phyloP scores from a whole-genome alignment of 805 yeast genomes.

The Myxozyma mucilagina region DNA sequence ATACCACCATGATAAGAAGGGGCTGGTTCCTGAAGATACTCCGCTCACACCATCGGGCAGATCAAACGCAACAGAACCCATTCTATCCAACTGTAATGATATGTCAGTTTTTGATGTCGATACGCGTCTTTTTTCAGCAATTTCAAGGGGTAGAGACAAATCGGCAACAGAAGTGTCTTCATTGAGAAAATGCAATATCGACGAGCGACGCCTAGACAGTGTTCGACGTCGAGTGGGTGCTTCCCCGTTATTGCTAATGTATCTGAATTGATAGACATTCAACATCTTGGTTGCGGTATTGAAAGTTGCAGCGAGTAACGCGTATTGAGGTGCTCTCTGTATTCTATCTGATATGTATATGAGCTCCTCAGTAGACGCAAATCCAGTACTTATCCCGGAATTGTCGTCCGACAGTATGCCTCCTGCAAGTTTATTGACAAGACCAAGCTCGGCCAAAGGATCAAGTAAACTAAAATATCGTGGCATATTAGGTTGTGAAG shows the following conservation, averaged over 20 bases:
- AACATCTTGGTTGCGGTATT: conserved; percentile 49
- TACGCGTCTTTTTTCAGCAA: conserved; percentile 5
- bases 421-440: conserved; percentile 46
- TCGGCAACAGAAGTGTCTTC: conserved; percentile 11
- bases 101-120: conserved; percentile 19
- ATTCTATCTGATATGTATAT: conserved; percentile 38
- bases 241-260: conserved; percentile 34
- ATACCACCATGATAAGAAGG: conserved; percentile 25
- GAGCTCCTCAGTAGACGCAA: conserved; percentile 59
- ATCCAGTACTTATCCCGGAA: conserved; percentile 55
- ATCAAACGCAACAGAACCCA: conserved; percentile 40
- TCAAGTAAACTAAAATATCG: conserved; percentile 68
- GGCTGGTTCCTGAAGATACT: neutral
- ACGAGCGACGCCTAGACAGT: conserved; percentile 24
- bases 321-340: conserved; percentile 5
- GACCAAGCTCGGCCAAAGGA: conserved; percentile 72
- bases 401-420: conserved; percentile 46
- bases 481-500: conserved; percentile 18
- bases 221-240: conserved; percentile 14
- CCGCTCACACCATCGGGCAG: conserved; percentile 2
- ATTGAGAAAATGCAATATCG: conserved; percentile 21
- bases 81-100: conserved; percentile 36
- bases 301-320: conserved; percentile 39
- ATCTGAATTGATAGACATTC: conserved; percentile 58
- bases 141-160: neutral